A percentile compares a stretch with the other conserved stretches of the same genome.
Evolutionary conservation across 2,329 filamentous ascomycete species (phyloP).

Genomic region (Shiraia bambusicola): DNA sequence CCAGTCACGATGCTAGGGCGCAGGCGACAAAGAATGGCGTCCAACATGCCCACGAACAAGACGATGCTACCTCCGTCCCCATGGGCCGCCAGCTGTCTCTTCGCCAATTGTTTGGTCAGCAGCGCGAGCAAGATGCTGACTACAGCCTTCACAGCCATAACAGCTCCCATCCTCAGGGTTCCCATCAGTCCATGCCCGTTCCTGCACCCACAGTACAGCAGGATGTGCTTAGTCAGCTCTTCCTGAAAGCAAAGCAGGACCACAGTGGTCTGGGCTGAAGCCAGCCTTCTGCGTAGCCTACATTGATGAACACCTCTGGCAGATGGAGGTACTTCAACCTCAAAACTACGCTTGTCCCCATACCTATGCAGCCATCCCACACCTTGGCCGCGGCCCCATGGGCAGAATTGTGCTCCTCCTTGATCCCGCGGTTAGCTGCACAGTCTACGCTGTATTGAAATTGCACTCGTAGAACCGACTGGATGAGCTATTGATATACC

Average conservation of each 20-base stretch:
- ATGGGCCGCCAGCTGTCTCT: conserved; percentile 58
- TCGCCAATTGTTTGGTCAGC: conserved; percentile 58
- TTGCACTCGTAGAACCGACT: too few relatives aligned
- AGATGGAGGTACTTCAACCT: not conserved
- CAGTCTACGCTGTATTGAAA: too few relatives aligned
- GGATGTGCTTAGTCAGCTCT: conserved; percentile 39
- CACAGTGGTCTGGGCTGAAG: conserved; percentile 36
- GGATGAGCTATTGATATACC: too few relatives aligned
- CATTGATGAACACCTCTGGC: not conserved
- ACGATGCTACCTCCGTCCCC: conserved; percentile 41
- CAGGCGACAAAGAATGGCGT: conserved; percentile 21
- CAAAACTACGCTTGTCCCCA: not conserved
- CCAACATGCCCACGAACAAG: conserved; percentile 27
- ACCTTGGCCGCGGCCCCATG: too few relatives aligned
- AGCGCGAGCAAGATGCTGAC: conserved; percentile 54
- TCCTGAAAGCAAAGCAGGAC: conserved; percentile 40
- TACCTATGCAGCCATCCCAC: not conserved
- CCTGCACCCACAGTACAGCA: conserved; percentile 20
- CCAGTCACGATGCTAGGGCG: conserved; percentile 49
- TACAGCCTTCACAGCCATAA: conserved; percentile 54
- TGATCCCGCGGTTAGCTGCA: too few relatives aligned
- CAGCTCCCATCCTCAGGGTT: conserved; percentile 11
- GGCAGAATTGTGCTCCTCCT: too few relatives aligned
- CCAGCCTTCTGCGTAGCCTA: not conserved
- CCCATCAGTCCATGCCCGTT: conserved; percentile 13